phyloP scores from a whole-genome alignment of 306 rosid species.

The Quercus gilva region DNA sequence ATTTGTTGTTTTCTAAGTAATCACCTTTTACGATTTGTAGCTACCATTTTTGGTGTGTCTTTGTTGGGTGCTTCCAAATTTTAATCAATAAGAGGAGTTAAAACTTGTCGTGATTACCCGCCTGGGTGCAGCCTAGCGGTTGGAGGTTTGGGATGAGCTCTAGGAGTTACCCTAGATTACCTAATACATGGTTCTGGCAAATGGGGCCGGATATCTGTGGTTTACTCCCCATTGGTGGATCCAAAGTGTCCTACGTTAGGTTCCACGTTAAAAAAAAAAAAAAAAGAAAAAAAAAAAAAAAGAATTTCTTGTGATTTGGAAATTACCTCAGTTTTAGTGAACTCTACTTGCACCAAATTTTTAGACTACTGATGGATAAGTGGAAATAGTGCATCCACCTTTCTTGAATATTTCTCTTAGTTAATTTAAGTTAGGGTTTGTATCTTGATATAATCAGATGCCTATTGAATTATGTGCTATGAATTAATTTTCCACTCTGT shows the following conservation, averaged over 20 bases:
- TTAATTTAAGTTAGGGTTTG: not conserved
- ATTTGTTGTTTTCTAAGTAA: not conserved
- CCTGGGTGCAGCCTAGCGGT: too few relatives aligned
- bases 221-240: too few relatives aligned
- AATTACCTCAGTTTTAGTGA: slow-evolving; percentile 7
- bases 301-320: not conserved
- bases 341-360: not conserved
- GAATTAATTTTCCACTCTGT: not conserved
- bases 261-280: too few relatives aligned
- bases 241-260: too few relatives aligned
- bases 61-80: not conserved
- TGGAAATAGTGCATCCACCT: not conserved
- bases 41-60: not conserved
- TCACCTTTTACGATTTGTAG: not conserved
- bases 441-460: not conserved
- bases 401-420: slow-evolving; percentile 4
- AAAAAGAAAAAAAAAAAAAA: too few relatives aligned
- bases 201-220: too few relatives aligned
- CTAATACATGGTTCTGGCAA: too few relatives aligned
- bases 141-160: too few relatives aligned
- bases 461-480: not conserved
- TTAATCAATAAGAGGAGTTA: not conserved
- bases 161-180: too few relatives aligned
- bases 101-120: too few relatives aligned
- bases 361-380: not conserved